Base-by-base conservation (phyloP, 768 basidiomycete genomes). In the Saitozyma podzolica region DNA sequence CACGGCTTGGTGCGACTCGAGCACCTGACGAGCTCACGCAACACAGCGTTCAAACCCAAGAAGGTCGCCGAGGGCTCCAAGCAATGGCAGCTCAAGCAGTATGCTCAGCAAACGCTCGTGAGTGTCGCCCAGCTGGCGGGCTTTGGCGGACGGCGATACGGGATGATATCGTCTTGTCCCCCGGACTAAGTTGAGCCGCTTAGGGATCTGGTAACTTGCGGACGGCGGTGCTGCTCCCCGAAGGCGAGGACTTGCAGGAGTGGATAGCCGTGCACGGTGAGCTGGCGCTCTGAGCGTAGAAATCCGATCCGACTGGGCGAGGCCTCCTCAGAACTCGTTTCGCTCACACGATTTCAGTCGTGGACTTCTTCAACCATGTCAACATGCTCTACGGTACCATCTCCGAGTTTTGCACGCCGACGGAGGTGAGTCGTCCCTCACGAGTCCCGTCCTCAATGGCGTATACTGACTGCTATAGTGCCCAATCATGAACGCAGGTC, bases 301-400 rank as follows among this genome's bases (percentile, higher is more conserved):
- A 45, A 9, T 45, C 16, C 6, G 13, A 11, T 2, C 45, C 45
- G 11, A 19, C 56, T n/a, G 2, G 10, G 9, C 19, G 9, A 40
- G 8, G 3, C 17, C n/a, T 20, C 40, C 43, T 1, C 17, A 29
- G 45, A 6, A n/a, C 16, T 14, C 14, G 39, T 16, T 1, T 10
- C n/a, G 40, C 56, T 58, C 41, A 58, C 13, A 51, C 29, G 29
- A 43, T 56, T 20, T 6, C 70, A 99, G 96, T 92, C 40, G 95
- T 98, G 63, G 96, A 99, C 80, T 99, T 99, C 82, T 99, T 98
- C 84, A 99, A 98, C 77, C 96, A 99, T 77, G 81, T 99, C 67
- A 99, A 99, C 79, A 99, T 99, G 96, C 83, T 99, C 17, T 99
- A 98, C 74, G 96, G 95, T 10, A 96, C 93, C 9, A 87, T 99